Percentiles rank a stretch among this genome's conserved stretches.
phyloP scores from a whole-genome alignment of 805 yeast species.

The Starmerella tilneyi region DNA sequence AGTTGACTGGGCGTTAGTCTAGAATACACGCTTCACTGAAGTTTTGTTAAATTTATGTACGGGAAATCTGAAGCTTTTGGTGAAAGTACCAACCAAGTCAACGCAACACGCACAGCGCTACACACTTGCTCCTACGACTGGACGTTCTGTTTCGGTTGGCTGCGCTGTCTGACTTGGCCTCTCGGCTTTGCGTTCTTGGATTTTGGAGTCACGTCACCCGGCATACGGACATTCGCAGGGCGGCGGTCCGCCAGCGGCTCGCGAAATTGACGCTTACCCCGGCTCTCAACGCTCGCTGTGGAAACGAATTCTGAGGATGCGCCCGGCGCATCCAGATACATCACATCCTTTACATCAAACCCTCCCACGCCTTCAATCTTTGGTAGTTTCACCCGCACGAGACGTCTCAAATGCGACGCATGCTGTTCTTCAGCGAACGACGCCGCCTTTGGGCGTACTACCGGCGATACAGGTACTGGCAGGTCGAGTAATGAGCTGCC shows the following conservation, averaged over 20 bases:
- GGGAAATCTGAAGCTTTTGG: no score
- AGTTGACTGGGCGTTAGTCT: no score
- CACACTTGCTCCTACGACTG: no score
- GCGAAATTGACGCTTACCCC: not conserved
- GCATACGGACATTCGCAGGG: slow-evolving; percentile 1
- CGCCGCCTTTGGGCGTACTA: not conserved
- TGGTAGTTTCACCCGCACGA: slow-evolving; percentile 3
- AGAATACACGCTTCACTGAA: no score
- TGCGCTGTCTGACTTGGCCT: no score
- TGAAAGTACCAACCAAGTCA: no score
- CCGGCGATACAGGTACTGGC: not conserved
- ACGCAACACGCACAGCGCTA: no score
- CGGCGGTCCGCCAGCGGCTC: slow-evolving; percentile 6
- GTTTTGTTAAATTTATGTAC: no score
- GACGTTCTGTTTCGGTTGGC: no score
- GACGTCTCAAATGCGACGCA: not conserved
- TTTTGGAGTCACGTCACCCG: not conserved
- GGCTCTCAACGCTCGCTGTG: not conserved
- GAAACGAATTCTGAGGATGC: not conserved
- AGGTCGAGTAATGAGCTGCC: not conserved
- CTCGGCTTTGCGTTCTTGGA: not conserved
- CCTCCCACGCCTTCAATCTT: not conserved
- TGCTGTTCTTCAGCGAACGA: not conserved
- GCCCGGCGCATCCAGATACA: not conserved
- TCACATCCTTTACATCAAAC: not conserved